These are phyloP conservation scores for Rhizophagus sp. DNA, from an alignment of 192 early-diverging fungal genomes.

Conservation along the genomic window DNA sequence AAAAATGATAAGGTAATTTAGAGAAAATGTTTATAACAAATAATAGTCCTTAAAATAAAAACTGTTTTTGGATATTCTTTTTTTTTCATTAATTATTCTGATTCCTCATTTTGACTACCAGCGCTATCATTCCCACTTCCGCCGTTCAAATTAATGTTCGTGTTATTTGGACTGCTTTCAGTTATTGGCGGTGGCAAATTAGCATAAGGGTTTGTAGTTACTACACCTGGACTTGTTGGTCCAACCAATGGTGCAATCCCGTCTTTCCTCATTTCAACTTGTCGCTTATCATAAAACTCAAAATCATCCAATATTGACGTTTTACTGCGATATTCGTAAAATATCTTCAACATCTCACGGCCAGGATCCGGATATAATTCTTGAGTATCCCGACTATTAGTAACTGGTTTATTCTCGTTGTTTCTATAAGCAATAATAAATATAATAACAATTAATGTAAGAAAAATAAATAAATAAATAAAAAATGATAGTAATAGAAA, in stretches of 20 bases:
- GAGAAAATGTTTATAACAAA: not conserved
- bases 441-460: not conserved
- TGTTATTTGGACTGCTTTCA: constrained; percentile 7
- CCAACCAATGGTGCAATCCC: constrained; percentile 28
- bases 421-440: constrained; percentile 7
- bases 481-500: not conserved
- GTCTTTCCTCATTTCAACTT: constrained; percentile 36
- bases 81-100: constrained; percentile 16
- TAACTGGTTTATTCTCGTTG: constrained; percentile 60
- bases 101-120: constrained; percentile 27
- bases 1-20: not conserved
- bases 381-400: constrained; percentile 63
- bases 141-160: constrained; percentile 23
- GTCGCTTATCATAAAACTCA: constrained; percentile 39
- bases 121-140: constrained; percentile 13
- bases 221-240: constrained; percentile 25
- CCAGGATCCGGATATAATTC: constrained; percentile 49
- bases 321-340: constrained; percentile 37
- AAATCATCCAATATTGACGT: constrained; percentile 42
- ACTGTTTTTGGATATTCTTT: not conserved
- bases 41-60: not conserved
- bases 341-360: constrained; percentile 52
- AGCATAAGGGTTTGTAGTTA: constrained; percentile 26
- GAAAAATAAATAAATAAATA: not conserved
- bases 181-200: constrained; percentile 13